These are phyloP conservation scores for Hypoxylon crocopeplum DNA, from an alignment of 495 filamentous ascomycete genomes.

Conservation along the genomic window DNA sequence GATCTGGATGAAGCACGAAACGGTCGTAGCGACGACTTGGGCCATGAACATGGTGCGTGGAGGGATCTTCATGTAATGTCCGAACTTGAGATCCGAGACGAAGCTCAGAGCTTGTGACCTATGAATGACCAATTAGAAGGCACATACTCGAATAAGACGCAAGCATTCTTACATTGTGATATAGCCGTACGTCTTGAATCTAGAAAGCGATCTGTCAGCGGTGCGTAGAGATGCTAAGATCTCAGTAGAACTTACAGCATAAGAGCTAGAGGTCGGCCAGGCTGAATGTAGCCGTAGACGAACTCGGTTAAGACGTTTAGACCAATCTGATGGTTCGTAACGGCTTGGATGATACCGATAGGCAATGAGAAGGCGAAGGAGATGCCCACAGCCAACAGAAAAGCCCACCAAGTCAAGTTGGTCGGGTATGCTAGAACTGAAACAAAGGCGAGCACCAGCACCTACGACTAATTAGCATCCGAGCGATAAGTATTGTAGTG, in stretches of 20 bases:
- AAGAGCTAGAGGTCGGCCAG: conserved; percentile 68
- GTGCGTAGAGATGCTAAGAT: not conserved
- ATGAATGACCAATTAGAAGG: conserved; percentile 1
- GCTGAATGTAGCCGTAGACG: conserved; percentile 73
- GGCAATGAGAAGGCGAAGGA: conserved; percentile 62
- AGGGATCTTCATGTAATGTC: conserved; percentile 76
- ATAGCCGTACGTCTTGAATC: conserved; percentile 78
- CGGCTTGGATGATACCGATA: conserved; percentile 66
- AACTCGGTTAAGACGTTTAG: conserved; percentile 76
- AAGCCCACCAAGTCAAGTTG: conserved; percentile 70
- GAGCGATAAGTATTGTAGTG: not conserved
- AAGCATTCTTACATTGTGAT: conserved; percentile 62
- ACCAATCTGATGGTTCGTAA: conserved; percentile 73
- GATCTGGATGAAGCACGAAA: conserved; percentile 72
- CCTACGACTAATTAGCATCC: conserved; percentile 47
- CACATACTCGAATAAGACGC: not conserved
- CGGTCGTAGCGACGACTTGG: conserved; percentile 69
- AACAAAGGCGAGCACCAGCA: conserved; percentile 68
- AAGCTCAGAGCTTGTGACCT: conserved; percentile 62
- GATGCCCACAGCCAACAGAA: conserved; percentile 67
- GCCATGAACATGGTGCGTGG: conserved; percentile 72
- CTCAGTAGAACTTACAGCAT: conserved; percentile 58
- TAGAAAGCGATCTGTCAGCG: conserved; percentile 19
- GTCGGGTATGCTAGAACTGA: conserved; percentile 70
- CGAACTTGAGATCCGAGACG: conserved; percentile 62